Percentiles rank a stretch among this genome's conserved stretches.
These are phyloP conservation scores for Dimocarpus longan DNA, from an alignment of 345 rosid species.

Conservation along the genomic window DNA sequence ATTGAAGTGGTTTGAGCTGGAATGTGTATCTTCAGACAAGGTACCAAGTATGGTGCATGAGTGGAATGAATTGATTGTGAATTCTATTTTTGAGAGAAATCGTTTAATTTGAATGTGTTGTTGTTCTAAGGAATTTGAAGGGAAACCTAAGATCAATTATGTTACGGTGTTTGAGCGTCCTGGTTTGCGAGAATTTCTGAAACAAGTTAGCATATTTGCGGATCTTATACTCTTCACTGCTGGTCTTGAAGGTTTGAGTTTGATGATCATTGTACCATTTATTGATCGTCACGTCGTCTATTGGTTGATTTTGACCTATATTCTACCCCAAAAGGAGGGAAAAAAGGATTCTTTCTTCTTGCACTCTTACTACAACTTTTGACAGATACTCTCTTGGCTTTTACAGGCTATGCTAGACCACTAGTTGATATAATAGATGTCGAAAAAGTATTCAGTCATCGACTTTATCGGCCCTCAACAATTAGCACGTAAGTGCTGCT, in stretches of 20 bases:
- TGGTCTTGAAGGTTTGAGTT: conserved; percentile 93
- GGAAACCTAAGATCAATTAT: conserved; percentile 71
- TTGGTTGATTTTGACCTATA: neutral
- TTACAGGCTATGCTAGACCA: conserved; percentile 92
- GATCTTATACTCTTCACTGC: conserved; percentile 92
- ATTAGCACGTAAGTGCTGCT: conserved; percentile 75
- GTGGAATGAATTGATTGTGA: neutral
- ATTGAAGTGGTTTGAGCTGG: conserved; percentile 85
- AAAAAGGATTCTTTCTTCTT: neutral
- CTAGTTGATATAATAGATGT: conserved; percentile 86
- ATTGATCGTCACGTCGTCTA: neutral
- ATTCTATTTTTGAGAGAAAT: conserved; percentile 7
- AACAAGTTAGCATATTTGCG: conserved; percentile 69
- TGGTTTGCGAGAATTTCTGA: conserved; percentile 79
- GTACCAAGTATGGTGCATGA: conserved; percentile 34
- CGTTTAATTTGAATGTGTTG: conserved; percentile 37
- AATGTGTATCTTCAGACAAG: conserved; percentile 93
- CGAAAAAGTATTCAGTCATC: conserved; percentile 61
- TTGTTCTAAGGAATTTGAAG: conserved; percentile 68
- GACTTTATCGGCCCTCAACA: conserved; percentile 97
- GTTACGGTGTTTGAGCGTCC: conserved; percentile 96
- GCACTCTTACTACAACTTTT: conserved; percentile 8
- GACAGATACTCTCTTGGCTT: conserved; percentile 5
- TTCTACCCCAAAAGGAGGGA: neutral
- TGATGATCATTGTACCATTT: conserved; percentile 23